Evolutionary conservation across 1,139 yeast species (phyloP).

Genomic region (Candida glucosophila): DNA sequence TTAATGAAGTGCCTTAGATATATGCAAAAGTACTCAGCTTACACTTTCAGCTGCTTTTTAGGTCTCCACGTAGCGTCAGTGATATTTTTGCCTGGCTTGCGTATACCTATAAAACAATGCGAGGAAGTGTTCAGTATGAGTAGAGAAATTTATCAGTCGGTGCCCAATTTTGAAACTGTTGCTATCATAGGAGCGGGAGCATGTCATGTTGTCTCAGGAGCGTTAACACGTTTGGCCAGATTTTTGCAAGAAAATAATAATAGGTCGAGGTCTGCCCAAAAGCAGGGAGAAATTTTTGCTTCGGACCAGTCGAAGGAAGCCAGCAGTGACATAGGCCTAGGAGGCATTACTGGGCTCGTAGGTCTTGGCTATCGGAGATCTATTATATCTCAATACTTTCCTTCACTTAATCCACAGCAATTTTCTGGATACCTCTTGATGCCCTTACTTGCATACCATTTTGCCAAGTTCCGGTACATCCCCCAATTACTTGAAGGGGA

Average conservation of each 20-base stretch:
- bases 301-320: slow-evolving; percentile 12
- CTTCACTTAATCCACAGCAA: slow-evolving; percentile 39
- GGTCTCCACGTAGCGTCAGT: slow-evolving; percentile 54
- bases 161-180: slow-evolving; percentile 39
- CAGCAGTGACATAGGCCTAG: slow-evolving; percentile 46
- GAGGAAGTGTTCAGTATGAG: slow-evolving; percentile 55
- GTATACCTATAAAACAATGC: slow-evolving; percentile 32
- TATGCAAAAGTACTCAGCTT: slow-evolving; percentile 56
- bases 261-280: slow-evolving; percentile 4
- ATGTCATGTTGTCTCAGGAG: slow-evolving; percentile 48
- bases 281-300: slow-evolving; percentile 10
- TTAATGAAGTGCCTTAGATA: slow-evolving; percentile 8
- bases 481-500: slow-evolving; percentile 59
- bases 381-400: slow-evolving; percentile 25
- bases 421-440: slow-evolving; percentile 52
- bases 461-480: slow-evolving; percentile 34
- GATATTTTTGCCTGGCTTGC: slow-evolving; percentile 41
- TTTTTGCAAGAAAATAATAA: slow-evolving; percentile 6
- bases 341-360: slow-evolving; percentile 45
- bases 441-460: slow-evolving; percentile 41
- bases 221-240: slow-evolving; percentile 34
- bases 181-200: slow-evolving; percentile 40
- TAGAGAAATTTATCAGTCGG: slow-evolving; percentile 49
- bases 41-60: slow-evolving; percentile 48
- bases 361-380: slow-evolving; percentile 49